phyloP scores from a whole-genome alignment of 2,329 filamentous ascomycete genomes.

The Diaporthe caulivora region DNA sequence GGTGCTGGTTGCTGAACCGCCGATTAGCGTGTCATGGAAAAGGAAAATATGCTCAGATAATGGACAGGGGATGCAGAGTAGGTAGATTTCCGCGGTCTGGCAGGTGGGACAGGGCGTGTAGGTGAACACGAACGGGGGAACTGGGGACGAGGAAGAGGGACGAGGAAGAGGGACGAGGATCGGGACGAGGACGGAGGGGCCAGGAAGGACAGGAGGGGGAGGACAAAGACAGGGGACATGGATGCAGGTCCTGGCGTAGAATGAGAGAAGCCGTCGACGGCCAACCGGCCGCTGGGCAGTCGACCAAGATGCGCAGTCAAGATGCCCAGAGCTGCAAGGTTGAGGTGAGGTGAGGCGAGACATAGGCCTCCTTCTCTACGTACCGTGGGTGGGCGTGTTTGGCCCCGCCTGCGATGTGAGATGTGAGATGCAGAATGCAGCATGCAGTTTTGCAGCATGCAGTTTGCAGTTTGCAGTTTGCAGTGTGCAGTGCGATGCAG shows the following conservation, averaged over 20 bases:
- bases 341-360: too few species aligned
- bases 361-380: not conserved
- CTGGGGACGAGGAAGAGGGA: not conserved
- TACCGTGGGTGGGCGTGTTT: not conserved
- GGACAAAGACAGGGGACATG: slow-evolving; percentile 18
- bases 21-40: slow-evolving; percentile 1
- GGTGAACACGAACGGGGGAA: not conserved
- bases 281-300: not conserved
- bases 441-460: not conserved
- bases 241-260: not conserved
- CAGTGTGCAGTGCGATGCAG: not conserved
- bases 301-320: not conserved
- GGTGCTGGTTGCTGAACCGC: not conserved
- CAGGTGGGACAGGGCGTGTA: not conserved
- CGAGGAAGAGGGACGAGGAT: not conserved
- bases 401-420: not conserved
- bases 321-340: not conserved
- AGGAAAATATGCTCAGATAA: not conserved
- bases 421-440: not conserved
- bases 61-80: slow-evolving; percentile 1
- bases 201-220: not conserved
- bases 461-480: not conserved
- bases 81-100: not conserved
- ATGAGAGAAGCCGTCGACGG: not conserved
- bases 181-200: not conserved